Percentiles rank a stretch among this genome's conserved stretches.
Conservation (phyloP, 2,329 filamentous ascomycete genomes). For the Furcasterigmium sp. region DNA sequence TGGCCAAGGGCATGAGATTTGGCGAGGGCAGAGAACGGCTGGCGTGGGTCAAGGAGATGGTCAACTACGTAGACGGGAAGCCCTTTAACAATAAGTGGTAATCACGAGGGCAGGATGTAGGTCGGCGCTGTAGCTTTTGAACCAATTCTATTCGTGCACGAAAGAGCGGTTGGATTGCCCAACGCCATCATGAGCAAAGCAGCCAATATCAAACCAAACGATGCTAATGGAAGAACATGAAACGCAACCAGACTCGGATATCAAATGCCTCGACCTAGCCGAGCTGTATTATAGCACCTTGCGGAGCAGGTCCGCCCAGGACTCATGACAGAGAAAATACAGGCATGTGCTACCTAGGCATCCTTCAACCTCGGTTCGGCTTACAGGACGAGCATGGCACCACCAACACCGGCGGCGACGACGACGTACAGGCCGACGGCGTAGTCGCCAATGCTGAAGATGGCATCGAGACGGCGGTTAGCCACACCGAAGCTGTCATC, state of each 20-base stretch:
- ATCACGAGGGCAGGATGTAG: neutral
- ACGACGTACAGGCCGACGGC: constrained; percentile 45
- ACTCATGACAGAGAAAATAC: neutral
- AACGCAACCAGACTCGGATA: neutral
- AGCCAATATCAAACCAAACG: neutral
- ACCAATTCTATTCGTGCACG: neutral
- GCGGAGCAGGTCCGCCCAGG: neutral
- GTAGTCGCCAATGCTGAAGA: constrained; percentile 41
- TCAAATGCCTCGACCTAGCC: neutral
- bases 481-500: constrained; percentile 30
- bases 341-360: neutral
- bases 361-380: neutral
- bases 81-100: constrained; percentile 38
- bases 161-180: neutral
- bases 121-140: neutral
- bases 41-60: constrained; percentile 40
- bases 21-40: constrained; percentile 37
- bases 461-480: constrained; percentile 26
- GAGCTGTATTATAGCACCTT: neutral
- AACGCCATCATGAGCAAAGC: neutral
- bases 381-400: constrained; percentile 50
- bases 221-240: neutral
- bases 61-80: constrained; percentile 43
- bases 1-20: constrained; percentile 47
- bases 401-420: constrained; percentile 47